Conservation (phyloP, 148 eudicot species). For the Silene latifolia region DNA sequence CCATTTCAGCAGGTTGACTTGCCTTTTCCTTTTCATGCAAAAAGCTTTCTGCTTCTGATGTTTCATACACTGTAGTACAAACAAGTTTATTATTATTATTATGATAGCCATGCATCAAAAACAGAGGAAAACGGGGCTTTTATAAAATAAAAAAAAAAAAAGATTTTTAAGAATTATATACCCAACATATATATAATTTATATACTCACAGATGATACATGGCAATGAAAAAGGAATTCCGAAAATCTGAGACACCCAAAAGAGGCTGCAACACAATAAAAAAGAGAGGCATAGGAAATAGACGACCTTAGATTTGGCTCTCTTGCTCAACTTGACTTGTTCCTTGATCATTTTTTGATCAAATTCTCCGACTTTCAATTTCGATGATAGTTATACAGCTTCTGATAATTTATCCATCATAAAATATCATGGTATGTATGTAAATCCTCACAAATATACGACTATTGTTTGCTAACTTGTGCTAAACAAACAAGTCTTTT, state of each 20-base stretch:
- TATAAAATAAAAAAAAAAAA: background rate
- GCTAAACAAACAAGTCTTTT: background rate
- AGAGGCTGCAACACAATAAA: constrained; percentile 28
- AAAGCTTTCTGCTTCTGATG: constrained; percentile 25
- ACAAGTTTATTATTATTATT: too few relatives aligned
- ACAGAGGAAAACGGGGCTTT: constrained; percentile 18
- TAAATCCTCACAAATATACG: background rate
- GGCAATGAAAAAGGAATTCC: constrained; percentile 19
- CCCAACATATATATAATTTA: background rate
- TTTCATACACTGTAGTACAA: background rate
- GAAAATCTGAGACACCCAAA: constrained; percentile 25
- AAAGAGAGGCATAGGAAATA: constrained; percentile 20
- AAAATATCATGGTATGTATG: background rate
- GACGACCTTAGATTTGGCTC: constrained; percentile 17
- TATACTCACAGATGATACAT: constrained; percentile 22
- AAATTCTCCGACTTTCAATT: background rate
- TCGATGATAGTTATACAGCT: background rate
- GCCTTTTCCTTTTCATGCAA: constrained; percentile 29
- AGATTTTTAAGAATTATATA: too few relatives aligned
- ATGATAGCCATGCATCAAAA: constrained; percentile 16
- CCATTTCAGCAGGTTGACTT: constrained; percentile 14
- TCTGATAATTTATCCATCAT: constrained; percentile 2
- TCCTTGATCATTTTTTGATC: constrained; percentile 23
- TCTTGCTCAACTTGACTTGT: constrained; percentile 19
- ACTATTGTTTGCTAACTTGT: constrained; percentile 6